Percentiles rank a stretch among this genome's conserved stretches.
Evolutionary conservation across 257 asterid genomes (phyloP).

Genomic region (Nicotiana sylvestris): DNA sequence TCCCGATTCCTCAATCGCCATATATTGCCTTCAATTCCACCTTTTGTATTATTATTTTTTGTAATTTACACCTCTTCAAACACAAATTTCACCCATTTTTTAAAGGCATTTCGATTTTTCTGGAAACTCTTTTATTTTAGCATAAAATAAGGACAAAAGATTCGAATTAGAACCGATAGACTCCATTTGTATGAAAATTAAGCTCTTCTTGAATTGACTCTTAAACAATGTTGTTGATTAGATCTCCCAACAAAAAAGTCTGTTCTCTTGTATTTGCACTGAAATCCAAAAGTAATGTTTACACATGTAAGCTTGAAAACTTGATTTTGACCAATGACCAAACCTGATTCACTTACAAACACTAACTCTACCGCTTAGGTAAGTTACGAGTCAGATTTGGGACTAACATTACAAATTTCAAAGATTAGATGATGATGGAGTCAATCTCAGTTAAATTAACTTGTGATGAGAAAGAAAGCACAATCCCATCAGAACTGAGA

Average conservation of each 20-base stretch:
- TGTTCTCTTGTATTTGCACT: not conserved
- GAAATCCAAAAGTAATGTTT: not conserved
- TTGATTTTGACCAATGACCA: slow-evolving; percentile 11
- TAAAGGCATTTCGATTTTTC: not conserved
- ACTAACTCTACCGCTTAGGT: not conserved
- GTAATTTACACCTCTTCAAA: not conserved
- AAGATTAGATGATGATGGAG: not conserved
- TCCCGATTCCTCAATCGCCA: not conserved
- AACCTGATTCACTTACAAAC: slow-evolving; percentile 9
- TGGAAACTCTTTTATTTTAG: too few relatives aligned
- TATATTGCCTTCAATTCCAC: not conserved
- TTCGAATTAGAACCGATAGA: too few relatives aligned
- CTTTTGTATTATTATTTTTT: not conserved
- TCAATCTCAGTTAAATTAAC: not conserved
- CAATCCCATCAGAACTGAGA: slow-evolving; percentile 44
- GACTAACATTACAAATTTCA: not conserved
- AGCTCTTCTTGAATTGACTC: not conserved
- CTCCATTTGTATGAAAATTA: not conserved
- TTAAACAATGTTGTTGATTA: not conserved
- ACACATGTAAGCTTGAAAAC: not conserved
- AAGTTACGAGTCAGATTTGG: not conserved
- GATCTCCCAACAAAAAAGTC: not conserved
- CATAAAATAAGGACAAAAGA: too few relatives aligned
- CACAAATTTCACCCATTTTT: not conserved
- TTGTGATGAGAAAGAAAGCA: slow-evolving; percentile 37